phyloP scores from a whole-genome alignment of 768 basidiomycete species.

The Trametopsis cervina region DNA sequence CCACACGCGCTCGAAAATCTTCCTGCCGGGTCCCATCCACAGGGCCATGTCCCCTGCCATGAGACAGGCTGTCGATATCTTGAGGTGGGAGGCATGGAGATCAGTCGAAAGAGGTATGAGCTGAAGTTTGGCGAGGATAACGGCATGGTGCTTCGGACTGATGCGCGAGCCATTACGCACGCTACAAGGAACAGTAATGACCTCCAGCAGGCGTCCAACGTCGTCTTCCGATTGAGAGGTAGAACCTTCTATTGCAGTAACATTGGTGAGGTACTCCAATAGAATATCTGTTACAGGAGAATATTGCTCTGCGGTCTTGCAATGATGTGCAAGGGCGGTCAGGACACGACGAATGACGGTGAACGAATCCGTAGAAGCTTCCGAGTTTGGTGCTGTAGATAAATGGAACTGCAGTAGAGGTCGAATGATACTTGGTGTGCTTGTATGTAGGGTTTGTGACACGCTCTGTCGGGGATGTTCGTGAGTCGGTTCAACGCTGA shows the following conservation, averaged over 20 bases:
- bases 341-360: constrained; percentile 63
- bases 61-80: constrained; percentile 29
- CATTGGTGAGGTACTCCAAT: constrained; percentile 29
- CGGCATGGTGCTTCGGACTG: constrained; percentile 28
- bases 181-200: constrained; percentile 48
- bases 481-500: not conserved
- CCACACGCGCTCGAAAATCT: constrained; percentile 48
- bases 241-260: not conserved
- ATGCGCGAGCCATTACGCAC: constrained; percentile 66
- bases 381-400: constrained; percentile 14
- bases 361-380: constrained; percentile 31
- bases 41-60: constrained; percentile 36
- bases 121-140: constrained; percentile 26
- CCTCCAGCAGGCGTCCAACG: constrained; percentile 44
- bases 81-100: constrained; percentile 27
- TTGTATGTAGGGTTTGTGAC: constrained; percentile 75
- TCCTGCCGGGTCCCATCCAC: constrained; percentile 38
- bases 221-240: constrained; percentile 25
- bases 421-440: constrained; percentile 53
- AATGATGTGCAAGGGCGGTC: constrained; percentile 81
- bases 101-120: constrained; percentile 21
- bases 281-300: constrained; percentile 47
- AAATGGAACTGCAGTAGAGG: constrained; percentile 55
- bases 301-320: constrained; percentile 63
- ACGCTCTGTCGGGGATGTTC: constrained; percentile 41